Base-by-base conservation (phyloP, 441 rosid species). In the Rhodomyrtus psidioides region DNA sequence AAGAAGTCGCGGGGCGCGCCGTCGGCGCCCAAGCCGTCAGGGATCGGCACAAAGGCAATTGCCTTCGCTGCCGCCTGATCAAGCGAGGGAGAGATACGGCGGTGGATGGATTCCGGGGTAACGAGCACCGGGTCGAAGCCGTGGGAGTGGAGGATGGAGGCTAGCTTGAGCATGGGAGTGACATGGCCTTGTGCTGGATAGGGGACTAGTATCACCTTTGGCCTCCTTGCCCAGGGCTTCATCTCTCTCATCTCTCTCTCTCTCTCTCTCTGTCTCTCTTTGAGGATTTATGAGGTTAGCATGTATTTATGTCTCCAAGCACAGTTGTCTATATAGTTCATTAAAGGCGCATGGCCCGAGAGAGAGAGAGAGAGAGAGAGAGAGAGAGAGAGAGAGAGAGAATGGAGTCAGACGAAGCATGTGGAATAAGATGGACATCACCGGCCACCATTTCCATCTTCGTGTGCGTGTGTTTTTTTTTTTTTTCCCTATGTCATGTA, bases 141-240 rank as follows among this genome's bases (percentile, higher is more conserved):
- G 5, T 56, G 89, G 84, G 65, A 55, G 34, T 87, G 82, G 42
- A 94, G 86, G 58, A 91, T 91, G 0, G 90, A 90, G 23, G 94
- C 98, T 1, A 96, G 91, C 76, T 91, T 92, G 42, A 91, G 87
- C 95, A 96, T 94, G 85, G 99, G 98, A 51, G 94, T 93, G n/a
- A 95, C 95, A 54, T 96, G 98, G 51, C 98, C 97, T 30, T 93
- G 99, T 14, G 98, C 97, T 62, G 99, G 98, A 86, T 93, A 96
- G 60, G 99, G 99, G 84, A 96, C 92, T 85, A 94, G 76, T 62
- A 96, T 70, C 56, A 93, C 89, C 87, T 91, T 94, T 6, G 90
- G 89, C 88, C 70, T 88, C 84, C 83, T 89, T 51, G 28, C 62
- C 17, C 4, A 27, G 49, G 15, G n/a, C 89, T 79, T 87, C 86